These are phyloP conservation scores for Nevesoporus exiguus DNA, from an alignment of 768 basidiomycete genomes.

Conservation along the genomic window DNA sequence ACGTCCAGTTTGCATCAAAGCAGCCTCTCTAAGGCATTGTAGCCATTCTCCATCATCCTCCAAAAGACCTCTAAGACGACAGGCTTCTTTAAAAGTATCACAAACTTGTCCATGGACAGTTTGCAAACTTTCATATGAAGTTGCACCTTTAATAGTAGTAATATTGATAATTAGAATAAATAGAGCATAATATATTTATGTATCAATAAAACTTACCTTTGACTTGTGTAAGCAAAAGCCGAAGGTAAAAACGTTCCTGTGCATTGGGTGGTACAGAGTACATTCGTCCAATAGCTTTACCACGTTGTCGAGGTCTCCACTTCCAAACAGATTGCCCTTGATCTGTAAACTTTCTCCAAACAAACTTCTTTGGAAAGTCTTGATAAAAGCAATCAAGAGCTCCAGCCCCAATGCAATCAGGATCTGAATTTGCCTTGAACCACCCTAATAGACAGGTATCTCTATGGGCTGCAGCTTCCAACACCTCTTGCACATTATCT, in stretches of 20 bases:
- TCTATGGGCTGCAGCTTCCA: not conserved
- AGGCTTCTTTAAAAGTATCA: constrained; percentile 39
- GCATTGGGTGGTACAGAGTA: not conserved
- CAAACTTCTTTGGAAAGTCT: not conserved
- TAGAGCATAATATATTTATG: not conserved
- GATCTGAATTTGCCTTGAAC: not conserved
- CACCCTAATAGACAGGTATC: not conserved
- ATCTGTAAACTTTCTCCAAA: not conserved
- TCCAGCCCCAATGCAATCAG: not conserved
- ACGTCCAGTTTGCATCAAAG: not conserved
- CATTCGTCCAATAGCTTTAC: not conserved
- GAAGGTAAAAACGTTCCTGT: not conserved
- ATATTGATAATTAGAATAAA: too few relatives aligned
- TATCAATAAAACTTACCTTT: not conserved
- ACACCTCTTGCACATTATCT: not conserved
- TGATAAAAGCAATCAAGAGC: not conserved
- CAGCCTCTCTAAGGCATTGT: constrained; percentile 40
- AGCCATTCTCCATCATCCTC: constrained; percentile 48
- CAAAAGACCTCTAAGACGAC: constrained; percentile 39
- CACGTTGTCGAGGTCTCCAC: not conserved
- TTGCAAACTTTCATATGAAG: constrained; percentile 1
- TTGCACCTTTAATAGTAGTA: constrained; percentile 4
- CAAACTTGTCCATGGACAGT: constrained; percentile 11
- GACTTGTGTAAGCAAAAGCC: not conserved
- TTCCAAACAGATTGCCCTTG: not conserved